A percentile compares a stretch with the other conserved stretches of the same genome.
Evolutionary conservation across 305 asterid species (phyloP).

Genomic region (Andrographis paniculata): DNA sequence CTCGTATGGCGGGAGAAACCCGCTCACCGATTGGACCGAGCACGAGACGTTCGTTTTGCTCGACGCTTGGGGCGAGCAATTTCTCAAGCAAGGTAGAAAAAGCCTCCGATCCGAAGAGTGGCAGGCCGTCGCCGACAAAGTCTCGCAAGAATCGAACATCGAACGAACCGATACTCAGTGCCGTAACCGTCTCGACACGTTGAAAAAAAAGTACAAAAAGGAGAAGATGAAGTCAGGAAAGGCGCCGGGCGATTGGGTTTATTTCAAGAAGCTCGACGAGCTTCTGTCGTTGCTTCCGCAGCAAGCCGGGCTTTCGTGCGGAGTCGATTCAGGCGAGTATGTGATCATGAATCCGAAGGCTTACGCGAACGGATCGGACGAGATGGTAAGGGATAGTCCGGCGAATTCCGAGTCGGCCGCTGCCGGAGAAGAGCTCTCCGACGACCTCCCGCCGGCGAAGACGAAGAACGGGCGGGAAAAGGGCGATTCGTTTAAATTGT

Average conservation of each 20-base stretch:
- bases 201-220: slow-evolving; percentile 72
- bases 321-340: slow-evolving; percentile 74
- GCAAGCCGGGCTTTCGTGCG: slow-evolving; percentile 61
- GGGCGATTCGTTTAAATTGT: slow-evolving; percentile 41
- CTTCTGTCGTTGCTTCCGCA: slow-evolving; percentile 41
- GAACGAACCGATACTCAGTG: slow-evolving; percentile 65
- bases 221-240: slow-evolving; percentile 38
- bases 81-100: slow-evolving; percentile 54
- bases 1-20: slow-evolving; percentile 48
- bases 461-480: slow-evolving; percentile 20
- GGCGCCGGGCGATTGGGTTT: slow-evolving; percentile 47
- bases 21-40: slow-evolving; percentile 63
- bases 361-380: slow-evolving; percentile 61
- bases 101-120: slow-evolving; percentile 67
- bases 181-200: slow-evolving; percentile 56
- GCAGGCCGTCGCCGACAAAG: slow-evolving; percentile 70
- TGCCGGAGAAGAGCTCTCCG: slow-evolving; percentile 33
- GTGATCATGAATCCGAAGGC: slow-evolving; percentile 49
- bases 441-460: slow-evolving; percentile 32
- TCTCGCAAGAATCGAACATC: slow-evolving; percentile 39
- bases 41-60: slow-evolving; percentile 48
- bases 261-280: slow-evolving; percentile 70
- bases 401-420: slow-evolving; percentile 45
- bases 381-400: slow-evolving; percentile 84
- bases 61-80: slow-evolving; percentile 64